These are phyloP conservation scores for Hippophae rhamnoides DNA, from an alignment of 306 rosid genomes.

Conservation along the genomic window DNA sequence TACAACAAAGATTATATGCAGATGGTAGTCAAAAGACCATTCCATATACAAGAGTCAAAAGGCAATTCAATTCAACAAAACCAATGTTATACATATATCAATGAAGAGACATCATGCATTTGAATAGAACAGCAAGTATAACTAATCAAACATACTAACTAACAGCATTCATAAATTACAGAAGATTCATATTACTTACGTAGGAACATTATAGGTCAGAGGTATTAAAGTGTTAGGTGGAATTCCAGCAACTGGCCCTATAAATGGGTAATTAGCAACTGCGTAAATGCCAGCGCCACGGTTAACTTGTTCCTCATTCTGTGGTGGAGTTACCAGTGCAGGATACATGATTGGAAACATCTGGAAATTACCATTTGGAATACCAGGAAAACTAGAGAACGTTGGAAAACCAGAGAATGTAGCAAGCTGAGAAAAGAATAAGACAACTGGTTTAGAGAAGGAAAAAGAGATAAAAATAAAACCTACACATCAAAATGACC, in stretches of 20 bases:
- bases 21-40: neutral
- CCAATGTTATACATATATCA: neutral
- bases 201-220: conserved; percentile 71
- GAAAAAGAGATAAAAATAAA: neutral
- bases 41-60: neutral
- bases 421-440: neutral
- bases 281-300: conserved; percentile 92
- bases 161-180: neutral
- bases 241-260: conserved; percentile 61
- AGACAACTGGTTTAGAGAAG: too few relatives aligned
- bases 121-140: neutral
- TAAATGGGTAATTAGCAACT: conserved; percentile 53
- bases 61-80: neutral
- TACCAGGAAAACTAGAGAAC: conserved; percentile 25
- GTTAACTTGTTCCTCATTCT: conserved; percentile 48
- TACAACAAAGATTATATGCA: neutral
- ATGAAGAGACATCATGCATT: neutral
- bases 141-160: neutral
- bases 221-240: conserved; percentile 62
- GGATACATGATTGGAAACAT: conserved; percentile 66
- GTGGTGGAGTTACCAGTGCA: conserved; percentile 50
- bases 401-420: conserved; percentile 45
- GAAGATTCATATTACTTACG: conserved; percentile 35
- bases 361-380: conserved; percentile 51
- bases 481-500: neutral